Evolutionary conservation across 352 stramenopile species (phyloP).

Genomic region (Globisporangium paroecandrum): DNA sequence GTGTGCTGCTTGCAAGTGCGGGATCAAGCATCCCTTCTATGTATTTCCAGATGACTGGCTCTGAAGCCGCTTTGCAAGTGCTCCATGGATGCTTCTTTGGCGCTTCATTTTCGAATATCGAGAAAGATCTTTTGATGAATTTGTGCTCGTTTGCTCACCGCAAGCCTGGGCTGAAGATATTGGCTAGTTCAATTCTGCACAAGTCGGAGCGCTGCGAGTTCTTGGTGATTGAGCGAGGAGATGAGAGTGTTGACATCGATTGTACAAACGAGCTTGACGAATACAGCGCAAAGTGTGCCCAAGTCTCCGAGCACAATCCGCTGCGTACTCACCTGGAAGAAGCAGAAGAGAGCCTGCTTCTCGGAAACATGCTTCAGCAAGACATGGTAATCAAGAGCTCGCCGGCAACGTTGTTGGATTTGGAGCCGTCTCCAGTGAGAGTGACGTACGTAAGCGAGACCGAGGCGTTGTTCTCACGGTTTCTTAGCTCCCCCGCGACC

Average conservation of each 20-base stretch:
- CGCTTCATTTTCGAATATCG: conserved; percentile 25
- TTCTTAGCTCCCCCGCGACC: not conserved
- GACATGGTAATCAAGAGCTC: not conserved
- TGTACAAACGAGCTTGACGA: not conserved
- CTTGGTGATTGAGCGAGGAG: not conserved
- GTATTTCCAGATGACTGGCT: conserved; percentile 37
- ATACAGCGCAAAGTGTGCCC: conserved; percentile 8
- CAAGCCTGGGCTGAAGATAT: conserved; percentile 34
- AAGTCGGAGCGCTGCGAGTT: conserved; percentile 12
- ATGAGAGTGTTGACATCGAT: not conserved
- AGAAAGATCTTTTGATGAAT: conserved; percentile 23
- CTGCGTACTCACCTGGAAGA: conserved; percentile 13
- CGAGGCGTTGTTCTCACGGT: conserved; percentile 16
- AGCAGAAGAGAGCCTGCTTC: conserved; percentile 14
- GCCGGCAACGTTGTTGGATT: not conserved
- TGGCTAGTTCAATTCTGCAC: conserved; percentile 24
- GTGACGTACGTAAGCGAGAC: conserved; percentile 18
- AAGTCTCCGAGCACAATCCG: conserved; percentile 17
- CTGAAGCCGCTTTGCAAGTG: conserved; percentile 38
- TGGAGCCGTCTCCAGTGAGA: conserved; percentile 8
- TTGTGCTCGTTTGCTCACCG: conserved; percentile 32
- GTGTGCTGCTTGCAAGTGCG: conserved; percentile 31
- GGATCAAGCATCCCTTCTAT: conserved; percentile 25
- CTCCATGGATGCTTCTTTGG: conserved; percentile 34
- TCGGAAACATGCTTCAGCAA: conserved; percentile 6